Base-by-base conservation (phyloP, 495 filamentous ascomycete genomes). In the Penicillium atrosanguineum region DNA sequence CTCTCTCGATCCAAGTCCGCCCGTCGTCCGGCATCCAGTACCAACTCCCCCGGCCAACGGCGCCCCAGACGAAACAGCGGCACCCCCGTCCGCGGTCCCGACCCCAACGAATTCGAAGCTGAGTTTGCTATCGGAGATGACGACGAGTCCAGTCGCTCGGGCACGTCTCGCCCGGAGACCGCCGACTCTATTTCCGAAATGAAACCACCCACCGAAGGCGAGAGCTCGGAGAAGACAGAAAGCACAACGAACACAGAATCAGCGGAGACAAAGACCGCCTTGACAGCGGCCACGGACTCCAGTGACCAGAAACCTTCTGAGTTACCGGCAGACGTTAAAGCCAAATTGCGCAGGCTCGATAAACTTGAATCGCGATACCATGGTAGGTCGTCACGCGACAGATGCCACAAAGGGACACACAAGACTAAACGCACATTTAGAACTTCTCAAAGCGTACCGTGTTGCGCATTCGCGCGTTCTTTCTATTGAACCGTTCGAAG, bases 401-500 rank as follows among this genome's bases (percentile, higher is more conserved):
- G 11, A 21, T 29, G 6, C n/a, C 42, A 44, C 28, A 23, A 1
- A 44, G 14, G 20, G 14, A 44, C 31, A 14, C 9, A 34, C 4
- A 14, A 25, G n/a, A 37, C 50, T 59, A n/a, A 59, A 63, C 31
- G 8, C 9, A 23, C 44, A 7, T 47, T 9, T 55, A 95, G 94
- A 97, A 60, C 79, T 98, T 0, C 78, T 97, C 46, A 87, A 90
- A 38, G 94, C 91, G 2, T 98, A 98, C 69, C 85, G 90, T 44
- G 83, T 89, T 44, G 93, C 93, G 4, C 94, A 97, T 71, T 84
- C 89, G 26, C 84, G 90, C 26, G 88, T 90, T 26, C 78, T 85
- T 6, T 80, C 85, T 2, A 95, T 97, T 61, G 94, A 97, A 62
- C 87, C 88, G 0, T 97, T 98, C 62, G 94, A 98, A 73, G 88